Evolutionary conservation across 441 rosid species (phyloP).

Genomic region (Melastoma candidum): DNA sequence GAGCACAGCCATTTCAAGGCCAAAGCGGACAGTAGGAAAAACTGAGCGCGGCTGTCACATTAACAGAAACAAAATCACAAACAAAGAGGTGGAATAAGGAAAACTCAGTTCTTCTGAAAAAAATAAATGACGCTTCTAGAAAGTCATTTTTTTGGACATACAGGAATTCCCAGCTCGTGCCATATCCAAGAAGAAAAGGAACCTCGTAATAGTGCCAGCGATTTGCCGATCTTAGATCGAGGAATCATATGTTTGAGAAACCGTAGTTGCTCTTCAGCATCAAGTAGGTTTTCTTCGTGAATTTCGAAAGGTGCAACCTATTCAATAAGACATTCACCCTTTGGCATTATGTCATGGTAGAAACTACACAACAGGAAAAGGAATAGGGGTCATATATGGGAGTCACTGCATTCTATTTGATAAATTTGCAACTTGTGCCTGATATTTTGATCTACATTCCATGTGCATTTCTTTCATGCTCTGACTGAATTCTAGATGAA

Average conservation of each 20-base stretch:
- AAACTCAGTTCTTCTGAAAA: neutral
- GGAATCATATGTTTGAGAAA: slow-evolving; percentile 47
- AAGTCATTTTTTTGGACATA: slow-evolving; percentile 19
- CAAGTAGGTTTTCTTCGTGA: slow-evolving; percentile 53
- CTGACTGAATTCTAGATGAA: neutral
- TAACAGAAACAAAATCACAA: slow-evolving; percentile 6
- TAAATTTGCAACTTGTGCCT: no score
- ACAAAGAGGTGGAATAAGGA: slow-evolving; percentile 5
- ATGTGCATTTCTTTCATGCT: no score
- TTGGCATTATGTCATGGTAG: no score
- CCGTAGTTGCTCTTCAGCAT: slow-evolving; percentile 79
- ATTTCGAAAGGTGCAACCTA: slow-evolving; percentile 94
- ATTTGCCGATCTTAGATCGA: slow-evolving; percentile 47
- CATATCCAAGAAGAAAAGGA: slow-evolving; percentile 83
- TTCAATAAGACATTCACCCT: slow-evolving; percentile 10
- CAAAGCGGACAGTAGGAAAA: slow-evolving; percentile 91
- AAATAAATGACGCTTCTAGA: slow-evolving; percentile 12
- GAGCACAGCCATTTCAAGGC: slow-evolving; percentile 92
- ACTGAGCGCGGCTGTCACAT: slow-evolving; percentile 52
- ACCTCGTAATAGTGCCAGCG: slow-evolving; percentile 58
- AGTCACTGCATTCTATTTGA: no score
- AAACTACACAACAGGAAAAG: no score
- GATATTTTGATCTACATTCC: no score
- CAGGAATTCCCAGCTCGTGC: slow-evolving; percentile 68
- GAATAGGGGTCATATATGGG: no score